Evolutionary conservation across 768 basidiomycete species (phyloP), one percentile per base, ranked within the genome.

Genomic region (Melanogaster broomeanus): DNA sequence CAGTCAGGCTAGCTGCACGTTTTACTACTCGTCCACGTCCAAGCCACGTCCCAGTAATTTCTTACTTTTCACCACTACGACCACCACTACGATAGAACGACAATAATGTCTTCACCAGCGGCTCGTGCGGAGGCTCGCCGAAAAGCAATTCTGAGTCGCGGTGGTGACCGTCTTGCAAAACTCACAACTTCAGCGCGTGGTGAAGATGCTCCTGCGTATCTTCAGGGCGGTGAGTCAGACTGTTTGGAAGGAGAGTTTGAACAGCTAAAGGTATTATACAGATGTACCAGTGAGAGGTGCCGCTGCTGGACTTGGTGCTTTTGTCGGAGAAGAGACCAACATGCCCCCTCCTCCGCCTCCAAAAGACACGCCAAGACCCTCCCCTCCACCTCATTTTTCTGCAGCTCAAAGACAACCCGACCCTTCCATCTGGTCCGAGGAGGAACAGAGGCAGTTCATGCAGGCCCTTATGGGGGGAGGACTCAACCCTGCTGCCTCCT

Each of bases 81-180:
- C 47, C 27, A 27, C 28, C 8, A 42, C 30, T n/a, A 34, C 42
- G 33, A 42, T 45, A 31, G 13, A 6, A 40, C 48, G 24, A 34
- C 48, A 34, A 13, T 30, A 44, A 68, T 67, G 65, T 60, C 67
- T 16, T 79, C 81, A 60, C 77, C 85, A 47, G 72, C 85, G 70
- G 80, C 84, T 52, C 82, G 85, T 60, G 87, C 88, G 67, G 88
- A 89, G 69, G 90, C 90, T 10, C 78, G 90, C 39, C 73, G 83
- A 61, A 86, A 80, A 70, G 90, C 90, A 31, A 91, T 93, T 51
- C 79, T 91, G 19, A 76, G 76, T 56, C 77, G 88, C 47, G 84
- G 87, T 13, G 75, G 74, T 25, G 88, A 90, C 74, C 81, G 90
- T 48, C 82, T 93, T 38, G 84, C 87, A 27, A 90, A 84, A 61